Conservation (phyloP, 2,329 filamentous ascomycete genomes). For the Beauveria sp. region DNA sequence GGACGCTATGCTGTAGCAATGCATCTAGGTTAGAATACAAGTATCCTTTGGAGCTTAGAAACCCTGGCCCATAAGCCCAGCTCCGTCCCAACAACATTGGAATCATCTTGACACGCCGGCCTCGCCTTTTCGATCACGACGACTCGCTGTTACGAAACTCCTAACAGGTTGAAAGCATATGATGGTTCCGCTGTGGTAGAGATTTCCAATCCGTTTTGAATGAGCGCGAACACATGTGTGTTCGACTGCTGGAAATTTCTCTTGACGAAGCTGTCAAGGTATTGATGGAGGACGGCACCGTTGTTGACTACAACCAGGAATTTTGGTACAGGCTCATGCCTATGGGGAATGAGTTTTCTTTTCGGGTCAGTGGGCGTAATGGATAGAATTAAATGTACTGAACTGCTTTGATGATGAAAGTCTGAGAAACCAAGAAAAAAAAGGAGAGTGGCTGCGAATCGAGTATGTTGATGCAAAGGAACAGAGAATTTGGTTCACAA, state of each 20-base stretch:
- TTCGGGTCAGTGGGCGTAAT: slow-evolving; percentile 22
- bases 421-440: slow-evolving; percentile 17
- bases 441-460: slow-evolving; percentile 19
- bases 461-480: slow-evolving; percentile 16
- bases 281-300: slow-evolving; percentile 19
- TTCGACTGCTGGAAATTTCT: slow-evolving; percentile 16
- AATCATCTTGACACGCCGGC: slow-evolving; percentile 10
- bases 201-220: slow-evolving; percentile 18
- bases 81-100: background rate
- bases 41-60: background rate
- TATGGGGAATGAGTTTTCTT: slow-evolving; percentile 15
- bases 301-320: slow-evolving; percentile 16
- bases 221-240: slow-evolving; percentile 19
- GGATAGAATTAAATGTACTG: slow-evolving; percentile 23
- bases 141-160: slow-evolving; percentile 18
- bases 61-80: background rate
- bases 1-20: slow-evolving; percentile 1
- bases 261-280: slow-evolving; percentile 13
- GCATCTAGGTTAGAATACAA: background rate
- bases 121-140: slow-evolving; percentile 13
- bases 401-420: slow-evolving; percentile 3
- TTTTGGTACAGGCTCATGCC: background rate
- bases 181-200: slow-evolving; percentile 16
- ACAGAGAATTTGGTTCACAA: slow-evolving; percentile 17
- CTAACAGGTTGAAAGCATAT: slow-evolving; percentile 15